These are phyloP conservation scores for Cicer pinnatifidum DNA, from an alignment of 306 rosid genomes.

Conservation along the genomic window DNA sequence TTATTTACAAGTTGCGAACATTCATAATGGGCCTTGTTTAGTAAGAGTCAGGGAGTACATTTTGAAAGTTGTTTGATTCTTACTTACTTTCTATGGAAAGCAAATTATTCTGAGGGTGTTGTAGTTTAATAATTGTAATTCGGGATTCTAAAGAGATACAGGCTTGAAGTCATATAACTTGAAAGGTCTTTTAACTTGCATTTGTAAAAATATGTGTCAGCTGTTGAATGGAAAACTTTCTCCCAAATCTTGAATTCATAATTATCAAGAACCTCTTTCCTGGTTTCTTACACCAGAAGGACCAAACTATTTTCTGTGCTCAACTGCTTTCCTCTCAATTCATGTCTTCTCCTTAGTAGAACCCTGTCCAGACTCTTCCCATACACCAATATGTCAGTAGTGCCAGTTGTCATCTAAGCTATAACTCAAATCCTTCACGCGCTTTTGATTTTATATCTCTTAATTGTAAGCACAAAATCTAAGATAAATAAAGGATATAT, in stretches of 20 bases:
- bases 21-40: constrained; percentile 24
- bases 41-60: constrained; percentile 8
- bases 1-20: neutral
- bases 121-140: constrained; percentile 6
- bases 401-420: neutral
- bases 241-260: constrained; percentile 26
- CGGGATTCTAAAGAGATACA: constrained; percentile 9
- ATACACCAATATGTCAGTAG: constrained; percentile 10
- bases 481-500: neutral
- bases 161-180: neutral
- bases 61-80: neutral
- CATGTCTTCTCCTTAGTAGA: constrained; percentile 29
- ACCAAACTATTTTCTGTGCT: constrained; percentile 4
- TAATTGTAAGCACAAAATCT: constrained; percentile 25
- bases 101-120: neutral
- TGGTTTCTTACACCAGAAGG: constrained; percentile 15
- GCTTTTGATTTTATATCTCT: constrained; percentile 26
- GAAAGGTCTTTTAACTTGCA: constrained; percentile 12
- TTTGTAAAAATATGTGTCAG: neutral
- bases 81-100: neutral
- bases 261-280: constrained; percentile 9
- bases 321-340: constrained; percentile 2
- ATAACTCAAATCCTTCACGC: neutral
- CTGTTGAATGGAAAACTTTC: constrained; percentile 15
- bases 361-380: constrained; percentile 10